Evolutionary conservation across 2,329 filamentous ascomycete species (phyloP).

Genomic region (Zymoseptoria pseudotritici): DNA sequence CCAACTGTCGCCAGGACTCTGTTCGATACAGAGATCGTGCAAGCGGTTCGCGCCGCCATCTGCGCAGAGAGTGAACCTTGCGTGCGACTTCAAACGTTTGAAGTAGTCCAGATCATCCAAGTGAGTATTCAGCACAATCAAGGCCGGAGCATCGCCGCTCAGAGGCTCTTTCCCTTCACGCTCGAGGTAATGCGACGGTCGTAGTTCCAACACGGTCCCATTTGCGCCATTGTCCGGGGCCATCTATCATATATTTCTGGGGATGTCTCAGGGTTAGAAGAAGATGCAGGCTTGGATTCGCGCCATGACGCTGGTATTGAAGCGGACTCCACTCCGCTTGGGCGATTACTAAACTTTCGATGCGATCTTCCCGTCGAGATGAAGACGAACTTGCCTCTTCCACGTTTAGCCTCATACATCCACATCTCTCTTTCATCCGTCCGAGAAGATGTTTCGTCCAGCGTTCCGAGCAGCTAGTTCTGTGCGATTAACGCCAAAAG

Average conservation of each 20-base stretch:
- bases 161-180: neutral
- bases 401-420: neutral
- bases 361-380: neutral
- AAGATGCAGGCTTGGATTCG: neutral
- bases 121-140: conserved; percentile 57
- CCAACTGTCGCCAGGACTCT: conserved; percentile 8
- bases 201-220: conserved; percentile 5
- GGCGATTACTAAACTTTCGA: conserved; percentile 7
- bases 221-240: neutral
- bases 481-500: conserved; percentile 27
- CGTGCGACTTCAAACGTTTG: conserved; percentile 42
- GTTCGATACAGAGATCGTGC: conserved; percentile 41
- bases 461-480: conserved; percentile 38
- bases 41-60: conserved; percentile 87
- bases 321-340: neutral
- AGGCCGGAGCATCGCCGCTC: conserved; percentile 24
- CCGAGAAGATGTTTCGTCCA: conserved; percentile 45
- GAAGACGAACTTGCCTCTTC: conserved; percentile 5
- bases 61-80: conserved; percentile 65
- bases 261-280: neutral
- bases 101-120: conserved; percentile 47
- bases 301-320: neutral
- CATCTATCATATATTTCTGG: neutral
- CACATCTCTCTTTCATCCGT: conserved; percentile 6
- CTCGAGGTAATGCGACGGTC: conserved; percentile 20